Evolutionary conservation across 1,284 basidiomycete species (phyloP).

Genomic region (Pisolithus thermaeus): DNA sequence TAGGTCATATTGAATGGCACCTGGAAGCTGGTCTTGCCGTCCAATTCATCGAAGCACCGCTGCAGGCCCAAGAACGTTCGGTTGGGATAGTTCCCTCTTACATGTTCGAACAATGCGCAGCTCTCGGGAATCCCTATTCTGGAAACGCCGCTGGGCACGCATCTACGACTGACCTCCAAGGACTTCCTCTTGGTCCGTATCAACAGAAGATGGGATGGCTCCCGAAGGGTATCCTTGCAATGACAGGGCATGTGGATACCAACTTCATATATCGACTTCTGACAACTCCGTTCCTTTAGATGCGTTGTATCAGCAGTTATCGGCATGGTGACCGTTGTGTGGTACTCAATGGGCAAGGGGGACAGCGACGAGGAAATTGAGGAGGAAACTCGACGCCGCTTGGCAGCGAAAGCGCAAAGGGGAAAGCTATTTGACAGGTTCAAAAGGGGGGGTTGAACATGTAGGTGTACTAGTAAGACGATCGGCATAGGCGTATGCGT

Average conservation of each 20-base stretch:
- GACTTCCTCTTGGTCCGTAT: constrained; percentile 62
- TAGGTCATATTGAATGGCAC: constrained; percentile 82
- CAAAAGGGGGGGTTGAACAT: constrained; percentile 3
- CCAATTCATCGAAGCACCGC: constrained; percentile 72
- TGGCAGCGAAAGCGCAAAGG: constrained; percentile 50
- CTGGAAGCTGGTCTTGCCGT: constrained; percentile 74
- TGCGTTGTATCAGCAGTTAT: constrained; percentile 79
- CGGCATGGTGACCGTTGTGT: constrained; percentile 75
- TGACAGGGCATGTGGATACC: constrained; percentile 56
- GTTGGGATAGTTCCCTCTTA: constrained; percentile 39
- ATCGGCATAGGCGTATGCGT: too few relatives aligned
- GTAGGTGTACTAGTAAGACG: background rate
- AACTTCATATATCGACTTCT: background rate
- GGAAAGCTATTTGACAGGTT: constrained; percentile 31
- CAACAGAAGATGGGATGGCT: constrained; percentile 76
- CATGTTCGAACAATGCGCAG: constrained; percentile 68
- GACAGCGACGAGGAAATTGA: constrained; percentile 77
- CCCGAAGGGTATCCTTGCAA: constrained; percentile 73
- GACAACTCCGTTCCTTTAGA: constrained; percentile 22
- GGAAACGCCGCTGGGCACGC: constrained; percentile 80
- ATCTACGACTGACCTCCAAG: constrained; percentile 57
- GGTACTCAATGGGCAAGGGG: constrained; percentile 71
- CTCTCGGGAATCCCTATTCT: constrained; percentile 49
- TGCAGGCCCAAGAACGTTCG: constrained; percentile 46
- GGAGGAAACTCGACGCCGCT: constrained; percentile 50